Evolutionary conservation across 1,284 basidiomycete genomes (phyloP).

Genomic region (Boletus holoroseus): DNA sequence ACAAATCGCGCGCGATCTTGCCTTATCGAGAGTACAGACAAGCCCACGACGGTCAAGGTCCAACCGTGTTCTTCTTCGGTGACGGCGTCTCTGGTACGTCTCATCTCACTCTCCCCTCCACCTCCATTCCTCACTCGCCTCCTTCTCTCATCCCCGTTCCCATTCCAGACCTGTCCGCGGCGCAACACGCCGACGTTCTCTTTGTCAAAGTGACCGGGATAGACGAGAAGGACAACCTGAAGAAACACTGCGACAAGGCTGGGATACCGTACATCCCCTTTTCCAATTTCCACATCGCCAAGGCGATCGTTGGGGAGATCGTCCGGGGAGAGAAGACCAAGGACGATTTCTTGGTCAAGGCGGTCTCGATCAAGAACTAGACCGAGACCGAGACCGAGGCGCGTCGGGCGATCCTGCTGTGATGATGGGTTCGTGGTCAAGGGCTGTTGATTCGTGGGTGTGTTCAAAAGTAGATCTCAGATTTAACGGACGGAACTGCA

Average conservation of each 20-base stretch:
- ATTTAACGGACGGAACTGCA: neutral
- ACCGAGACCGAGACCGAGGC: neutral
- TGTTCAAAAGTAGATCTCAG: neutral
- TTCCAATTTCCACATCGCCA: slow-evolving; percentile 45
- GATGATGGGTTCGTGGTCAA: neutral
- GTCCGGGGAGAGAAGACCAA: slow-evolving; percentile 19
- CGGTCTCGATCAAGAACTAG: slow-evolving; percentile 1
- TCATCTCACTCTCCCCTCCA: no score
- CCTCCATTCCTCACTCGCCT: neutral
- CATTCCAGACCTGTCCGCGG: slow-evolving; percentile 76
- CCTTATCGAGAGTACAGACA: slow-evolving; percentile 56
- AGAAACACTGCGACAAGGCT: slow-evolving; percentile 67
- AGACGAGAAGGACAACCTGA: slow-evolving; percentile 76
- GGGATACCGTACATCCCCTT: slow-evolving; percentile 68
- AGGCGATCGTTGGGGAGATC: slow-evolving; percentile 24
- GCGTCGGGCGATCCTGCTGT: neutral
- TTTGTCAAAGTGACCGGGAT: slow-evolving; percentile 81
- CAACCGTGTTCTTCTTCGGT: slow-evolving; percentile 89
- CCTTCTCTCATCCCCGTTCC: no score
- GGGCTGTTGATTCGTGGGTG: neutral
- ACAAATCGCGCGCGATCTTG: slow-evolving; percentile 87
- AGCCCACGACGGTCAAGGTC: slow-evolving; percentile 54
- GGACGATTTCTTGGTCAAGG: slow-evolving; percentile 23
- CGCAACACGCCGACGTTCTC: slow-evolving; percentile 81
- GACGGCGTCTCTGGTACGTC: slow-evolving; percentile 83